Evolutionary conservation across 441 rosid genomes (phyloP).

Genomic region (Lagerstroemia fauriei): DNA sequence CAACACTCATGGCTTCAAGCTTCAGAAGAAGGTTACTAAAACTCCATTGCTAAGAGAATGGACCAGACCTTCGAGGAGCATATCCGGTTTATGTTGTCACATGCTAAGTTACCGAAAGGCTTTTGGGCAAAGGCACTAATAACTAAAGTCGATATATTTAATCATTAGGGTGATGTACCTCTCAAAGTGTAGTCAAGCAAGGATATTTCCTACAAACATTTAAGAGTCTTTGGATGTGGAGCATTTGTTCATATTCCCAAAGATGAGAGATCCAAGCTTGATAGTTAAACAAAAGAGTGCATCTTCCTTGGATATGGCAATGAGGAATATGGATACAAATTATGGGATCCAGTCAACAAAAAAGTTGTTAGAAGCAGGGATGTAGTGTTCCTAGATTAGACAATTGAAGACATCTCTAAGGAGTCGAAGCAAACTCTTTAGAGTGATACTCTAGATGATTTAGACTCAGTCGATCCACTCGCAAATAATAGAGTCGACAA

Average conservation of each 20-base stretch:
- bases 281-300: background rate
- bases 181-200: background rate
- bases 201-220: background rate
- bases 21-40: no score
- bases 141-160: no score
- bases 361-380: background rate
- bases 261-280: conserved; percentile 12
- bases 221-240: background rate
- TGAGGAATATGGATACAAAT: background rate
- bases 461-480: no score
- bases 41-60: no score
- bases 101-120: no score
- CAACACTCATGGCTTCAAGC: no score
- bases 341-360: background rate
- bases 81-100: no score
- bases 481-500: background rate
- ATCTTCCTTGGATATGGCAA: conserved; percentile 7
- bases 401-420: background rate
- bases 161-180: background rate
- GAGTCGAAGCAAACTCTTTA: background rate
- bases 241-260: background rate
- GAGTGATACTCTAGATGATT: background rate
- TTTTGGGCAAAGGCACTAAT: no score
- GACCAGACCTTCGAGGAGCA: no score
- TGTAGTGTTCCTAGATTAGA: background rate